Evolutionary conservation across 1,284 basidiomycete species (phyloP).

Genomic region (Coniferiporia weirii): DNA sequence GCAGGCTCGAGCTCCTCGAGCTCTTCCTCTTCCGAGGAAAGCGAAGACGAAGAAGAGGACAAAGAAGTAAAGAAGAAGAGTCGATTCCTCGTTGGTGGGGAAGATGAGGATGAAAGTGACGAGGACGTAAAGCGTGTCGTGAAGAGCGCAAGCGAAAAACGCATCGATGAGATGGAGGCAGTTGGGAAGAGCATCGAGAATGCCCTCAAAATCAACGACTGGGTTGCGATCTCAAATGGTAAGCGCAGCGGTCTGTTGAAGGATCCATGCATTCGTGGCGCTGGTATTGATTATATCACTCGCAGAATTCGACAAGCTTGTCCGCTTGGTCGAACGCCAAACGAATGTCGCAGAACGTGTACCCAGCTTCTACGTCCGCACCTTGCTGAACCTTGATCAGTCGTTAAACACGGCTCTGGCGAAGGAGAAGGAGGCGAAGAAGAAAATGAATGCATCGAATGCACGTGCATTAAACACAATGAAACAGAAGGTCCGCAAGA

Average conservation of each 20-base stretch:
- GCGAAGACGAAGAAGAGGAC: constrained; percentile 32
- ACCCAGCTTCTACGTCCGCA: constrained; percentile 83
- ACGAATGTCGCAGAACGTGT: constrained; percentile 84
- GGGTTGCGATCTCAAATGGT: constrained; percentile 91
- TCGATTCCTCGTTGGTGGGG: constrained; percentile 45
- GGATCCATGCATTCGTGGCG: background rate
- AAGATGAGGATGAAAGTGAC: constrained; percentile 60
- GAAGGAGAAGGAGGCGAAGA: constrained; percentile 85
- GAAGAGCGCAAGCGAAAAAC: constrained; percentile 84
- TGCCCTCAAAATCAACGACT: constrained; percentile 94
- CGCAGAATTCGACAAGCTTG: constrained; percentile 93
- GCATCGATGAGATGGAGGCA: constrained; percentile 84
- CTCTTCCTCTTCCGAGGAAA: constrained; percentile 42
- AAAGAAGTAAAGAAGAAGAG: constrained; percentile 37
- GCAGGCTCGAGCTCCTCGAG: constrained; percentile 41
- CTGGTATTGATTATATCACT: background rate
- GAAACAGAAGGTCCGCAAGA: constrained; percentile 96
- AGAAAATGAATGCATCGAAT: constrained; percentile 96
- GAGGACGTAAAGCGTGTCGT: constrained; percentile 69
- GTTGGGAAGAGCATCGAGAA: constrained; percentile 92
- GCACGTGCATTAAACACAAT: constrained; percentile 93
- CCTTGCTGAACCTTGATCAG: constrained; percentile 72
- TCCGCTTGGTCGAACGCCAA: constrained; percentile 86
- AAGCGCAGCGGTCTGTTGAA: constrained; percentile 22
- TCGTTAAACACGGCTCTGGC: constrained; percentile 71